Evolutionary conservation across 179 eudicot genomes (phyloP).

Genomic region (Patellifolia procumbens): DNA sequence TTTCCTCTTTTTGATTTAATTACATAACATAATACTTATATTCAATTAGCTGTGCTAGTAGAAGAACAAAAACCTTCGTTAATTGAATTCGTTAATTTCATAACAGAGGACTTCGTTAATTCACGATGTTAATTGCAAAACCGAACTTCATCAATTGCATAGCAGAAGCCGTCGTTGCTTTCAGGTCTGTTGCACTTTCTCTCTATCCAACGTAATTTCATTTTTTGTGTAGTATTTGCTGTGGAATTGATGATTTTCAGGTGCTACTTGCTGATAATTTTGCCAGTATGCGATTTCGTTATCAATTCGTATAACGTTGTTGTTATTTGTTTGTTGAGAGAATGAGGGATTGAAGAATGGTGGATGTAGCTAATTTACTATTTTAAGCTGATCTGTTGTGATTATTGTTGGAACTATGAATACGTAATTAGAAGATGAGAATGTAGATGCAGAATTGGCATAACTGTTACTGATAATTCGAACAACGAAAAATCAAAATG

Average conservation of each 20-base stretch:
- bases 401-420: not conserved
- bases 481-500: not conserved
- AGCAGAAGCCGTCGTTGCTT: slow-evolving; percentile 69
- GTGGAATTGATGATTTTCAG: no score
- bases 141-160: no score
- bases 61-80: no score
- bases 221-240: no score
- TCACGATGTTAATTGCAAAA: no score
- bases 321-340: not conserved
- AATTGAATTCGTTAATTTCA: no score
- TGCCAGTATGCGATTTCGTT: not conserved
- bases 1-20: no score
- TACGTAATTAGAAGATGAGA: not conserved
- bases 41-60: no score
- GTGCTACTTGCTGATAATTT: not conserved
- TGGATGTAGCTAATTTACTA: not conserved
- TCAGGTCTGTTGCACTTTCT: slow-evolving; percentile 55
- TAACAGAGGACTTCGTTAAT: no score
- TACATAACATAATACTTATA: no score
- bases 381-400: not conserved
- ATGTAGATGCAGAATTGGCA: not conserved
- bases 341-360: not conserved
- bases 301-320: not conserved
- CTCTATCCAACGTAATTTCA: no score
- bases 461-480: not conserved